Evolutionary conservation across 805 yeast species (phyloP), one percentile per base, ranked within the genome.

Genomic region (Saccharomycopsis fodiens): DNA sequence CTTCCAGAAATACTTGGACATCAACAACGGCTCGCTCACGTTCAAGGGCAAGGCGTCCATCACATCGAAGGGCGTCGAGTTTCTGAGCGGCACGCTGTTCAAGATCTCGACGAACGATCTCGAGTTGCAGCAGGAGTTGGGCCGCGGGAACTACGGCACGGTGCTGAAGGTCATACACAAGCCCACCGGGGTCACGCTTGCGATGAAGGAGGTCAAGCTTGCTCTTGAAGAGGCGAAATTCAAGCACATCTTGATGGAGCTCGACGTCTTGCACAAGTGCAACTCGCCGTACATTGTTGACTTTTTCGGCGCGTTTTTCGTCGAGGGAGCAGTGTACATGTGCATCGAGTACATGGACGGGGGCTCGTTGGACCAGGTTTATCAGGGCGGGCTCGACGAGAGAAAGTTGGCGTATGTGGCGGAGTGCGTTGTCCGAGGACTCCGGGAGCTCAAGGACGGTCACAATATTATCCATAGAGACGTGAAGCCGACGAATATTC

Each of bases 321-420:
- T 87, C 27, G 98, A 93, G 64, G 96, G 97, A 39, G 96, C 97
- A 1, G 98, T 91, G 22, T 93, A 89, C 65, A 87, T 91, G 86
- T 93, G 97, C 66, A 91, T 91, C 76, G 98, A 91, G 65, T 86
- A 80, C 62, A 91, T 91, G 98, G 94, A 87, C 62, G 97, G 96
- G 40, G 96, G 96, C 0, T 86, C 96, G 0, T 66, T 91, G 48
- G 96, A 91, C 64, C 85, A 84, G 58, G 71, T 89, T 13, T 91
- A 88, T 62, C 82, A 79, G 3, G 69, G 64, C 40, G 87, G 89
- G 35, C 69, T 84, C 27, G 83, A 81, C 52, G 98, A 91, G 60
- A 75, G 79, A 4, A 82, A 82, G 52, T 67, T 91, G 47, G 95
- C 95, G 2, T 78, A 74, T 55, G 82, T 89, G 39, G 76, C 95